phyloP scores from a whole-genome alignment of 176 grass and related monocot species.

The Neostapfia colusana region DNA sequence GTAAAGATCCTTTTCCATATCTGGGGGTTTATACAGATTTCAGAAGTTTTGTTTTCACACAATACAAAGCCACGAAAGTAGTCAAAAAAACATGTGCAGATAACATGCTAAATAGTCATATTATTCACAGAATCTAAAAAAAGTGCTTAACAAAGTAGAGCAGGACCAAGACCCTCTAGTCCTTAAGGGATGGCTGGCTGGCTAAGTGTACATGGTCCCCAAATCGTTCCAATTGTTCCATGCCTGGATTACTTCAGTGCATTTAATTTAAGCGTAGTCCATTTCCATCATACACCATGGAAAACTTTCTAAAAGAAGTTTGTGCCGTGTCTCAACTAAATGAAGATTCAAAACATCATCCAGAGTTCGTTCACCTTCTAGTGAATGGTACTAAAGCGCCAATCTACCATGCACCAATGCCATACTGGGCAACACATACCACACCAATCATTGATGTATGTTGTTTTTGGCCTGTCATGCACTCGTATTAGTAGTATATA shows the following conservation, averaged over 20 bases:
- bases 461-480: conserved; percentile 21
- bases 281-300: conserved; percentile 4
- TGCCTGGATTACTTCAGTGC: conserved; percentile 9
- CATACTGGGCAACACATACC: conserved; percentile 38
- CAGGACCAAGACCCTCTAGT: not conserved
- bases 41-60: not conserved
- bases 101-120: conserved; percentile 13
- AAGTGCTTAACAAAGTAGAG: not conserved
- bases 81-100: not conserved
- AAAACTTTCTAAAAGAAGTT: not conserved
- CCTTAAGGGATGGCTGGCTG: conserved; percentile 14
- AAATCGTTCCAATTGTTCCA: conserved; percentile 19
- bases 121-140: not conserved
- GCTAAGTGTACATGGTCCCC: conserved; percentile 18
- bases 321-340: conserved; percentile 23
- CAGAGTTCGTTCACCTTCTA: conserved; percentile 3
- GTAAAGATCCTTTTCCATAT: conserved; percentile 12
- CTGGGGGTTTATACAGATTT: not conserved
- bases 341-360: conserved; percentile 21
- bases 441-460: conserved; percentile 37
- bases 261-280: conserved; percentile 31
- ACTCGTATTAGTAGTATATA: conserved; percentile 25
- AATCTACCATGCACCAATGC: conserved; percentile 19
- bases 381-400: conserved; percentile 4
- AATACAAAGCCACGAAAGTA: not conserved